These are phyloP conservation scores for Globisporangium uncinulatum DNA, from an alignment of 352 stramenopile genomes.

Conservation along the genomic window DNA sequence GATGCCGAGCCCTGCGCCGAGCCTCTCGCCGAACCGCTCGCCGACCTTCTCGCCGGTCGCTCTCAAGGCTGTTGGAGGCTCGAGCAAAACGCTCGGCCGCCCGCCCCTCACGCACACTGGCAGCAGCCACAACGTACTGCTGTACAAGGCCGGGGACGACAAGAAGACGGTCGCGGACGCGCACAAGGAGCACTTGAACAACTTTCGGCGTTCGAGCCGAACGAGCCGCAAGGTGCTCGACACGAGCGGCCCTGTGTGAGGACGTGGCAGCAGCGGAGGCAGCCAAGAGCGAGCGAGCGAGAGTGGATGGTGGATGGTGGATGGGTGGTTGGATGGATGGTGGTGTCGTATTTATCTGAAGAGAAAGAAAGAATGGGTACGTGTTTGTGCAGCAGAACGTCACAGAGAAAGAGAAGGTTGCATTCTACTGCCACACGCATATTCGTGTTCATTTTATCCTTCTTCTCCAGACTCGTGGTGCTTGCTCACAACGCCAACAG, in stretches of 20 bases:
- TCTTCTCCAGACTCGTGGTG: too few species aligned
- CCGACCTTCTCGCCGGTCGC: constrained; percentile 1
- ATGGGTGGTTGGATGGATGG: background rate
- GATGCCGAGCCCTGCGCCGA: constrained; percentile 4
- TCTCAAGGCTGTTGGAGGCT: constrained; percentile 1
- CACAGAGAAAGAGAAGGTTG: too few species aligned
- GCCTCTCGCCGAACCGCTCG: background rate
- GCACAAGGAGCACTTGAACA: constrained; percentile 35
- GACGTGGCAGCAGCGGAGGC: too few species aligned
- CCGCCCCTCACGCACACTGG: constrained; percentile 24
- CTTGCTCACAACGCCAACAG: too few species aligned
- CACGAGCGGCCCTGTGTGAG: background rate
- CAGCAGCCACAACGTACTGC: constrained; percentile 32
- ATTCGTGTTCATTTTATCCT: too few species aligned
- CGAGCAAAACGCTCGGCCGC: constrained; percentile 5
- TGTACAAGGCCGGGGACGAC: constrained; percentile 24
- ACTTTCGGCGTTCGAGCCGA: constrained; percentile 10
- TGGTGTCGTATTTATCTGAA: background rate
- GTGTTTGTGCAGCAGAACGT: too few species aligned
- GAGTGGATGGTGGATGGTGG: too few species aligned
- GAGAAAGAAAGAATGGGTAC: too few species aligned
- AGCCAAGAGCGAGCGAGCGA: background rate
- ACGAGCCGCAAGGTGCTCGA: constrained; percentile 8
- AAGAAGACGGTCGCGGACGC: constrained; percentile 31
- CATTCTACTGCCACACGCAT: too few species aligned